Evolutionary conservation across 768 basidiomycete genomes (phyloP), one percentile per base, ranked within the genome.

Genomic region (Podaxis carcinomalis): DNA sequence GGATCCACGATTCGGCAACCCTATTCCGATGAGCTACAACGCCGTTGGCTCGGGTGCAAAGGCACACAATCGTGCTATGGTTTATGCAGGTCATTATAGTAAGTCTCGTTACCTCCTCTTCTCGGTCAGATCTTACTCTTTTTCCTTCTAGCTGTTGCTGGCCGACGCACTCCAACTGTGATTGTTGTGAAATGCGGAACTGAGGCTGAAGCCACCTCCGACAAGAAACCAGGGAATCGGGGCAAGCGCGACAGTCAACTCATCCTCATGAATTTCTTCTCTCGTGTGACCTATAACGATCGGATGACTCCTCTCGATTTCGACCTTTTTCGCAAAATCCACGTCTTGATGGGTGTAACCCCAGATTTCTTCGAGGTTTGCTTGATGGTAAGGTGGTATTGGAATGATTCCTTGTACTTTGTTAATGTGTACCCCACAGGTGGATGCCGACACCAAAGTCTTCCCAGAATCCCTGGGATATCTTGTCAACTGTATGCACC

Each of bases 61-160:
- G 78, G 83, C 81, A 56, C 88, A 95, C 70, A 99, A 99, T 68
- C 83, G 94, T 57, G 96, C 96, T 5, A 92, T 97, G 92, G 92
- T 98, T 19, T 98, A 99, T 78, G 97, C 97, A 55, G 97, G 97
- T n/a, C 96, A 99, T 78, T 98, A 98, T 74, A 92, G 94, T 95
- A 72, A 71, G 93, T 83, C 35, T 37, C 13, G 1, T 13, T 14
- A 4, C 25, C 16, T 39, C 56, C 51, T 59, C 36, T 25, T n/a
- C 27, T 36, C 23, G 27, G 57, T 59, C 39, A 63, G 57, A 32
- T 32, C 39, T 63, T 60, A 39, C 54, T 46, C 42, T 51, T 57
- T 39, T 63, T 50, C 58, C 16, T 32, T 55, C 61, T 57, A 89
- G 90, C 87, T 64, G 84, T 90, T 64, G 88, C 88, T 51, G 94